Evolutionary conservation across 228 moss, liverwort and hornwort genomes (phyloP), one percentile per base, ranked within the genome.

Genomic region (Sphagnum magellanicum): DNA sequence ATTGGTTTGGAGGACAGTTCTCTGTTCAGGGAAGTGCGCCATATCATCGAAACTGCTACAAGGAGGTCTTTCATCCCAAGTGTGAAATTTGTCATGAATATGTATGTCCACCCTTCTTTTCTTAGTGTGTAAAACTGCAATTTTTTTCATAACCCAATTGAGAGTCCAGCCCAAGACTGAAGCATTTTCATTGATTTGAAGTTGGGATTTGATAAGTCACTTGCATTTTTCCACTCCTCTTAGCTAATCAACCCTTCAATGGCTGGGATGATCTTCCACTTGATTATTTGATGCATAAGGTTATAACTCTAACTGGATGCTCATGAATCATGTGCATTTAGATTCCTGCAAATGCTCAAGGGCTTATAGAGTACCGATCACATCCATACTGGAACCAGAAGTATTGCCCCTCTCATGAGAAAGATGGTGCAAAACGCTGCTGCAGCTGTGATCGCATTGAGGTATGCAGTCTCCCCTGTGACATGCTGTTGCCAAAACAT

Each of bases 401-500:
- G 61, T 98, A 98, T 61, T 98, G 98, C 78, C 98, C 98, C 49
- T 17, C 68, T n/a, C 98, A 98, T 67, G 94, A 98, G 76, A 70
- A 67, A 61, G 98, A 98, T 58, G 78, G 79, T 68, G 94, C 98
- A 17, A 88, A 92, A 3, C 92, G 98, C 16, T 98, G 98, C 81
- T 94, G 94, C 72, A 98, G 98, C 79, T 98, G 98, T 75, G 98
- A 98, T 70, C 94, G 98, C 52, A 91, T 98, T 73, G 89, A 98
- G 94, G 98, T 94, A 71, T 32, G 3, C 32, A 32, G 32, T 32
- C 32, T 32, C 32, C 32, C 32, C 32, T 32, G 32, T 32, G 32
- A 32, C 32, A 32, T 32, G 32, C 32, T 32, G 32, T 32, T 32
- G 32, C 32, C 32, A 32, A 32, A 32, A 32, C 32, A 32, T 3